These are phyloP conservation scores for Lachnellula hyalina DNA, from an alignment of 2,329 filamentous ascomycete genomes.

Conservation along the genomic window DNA sequence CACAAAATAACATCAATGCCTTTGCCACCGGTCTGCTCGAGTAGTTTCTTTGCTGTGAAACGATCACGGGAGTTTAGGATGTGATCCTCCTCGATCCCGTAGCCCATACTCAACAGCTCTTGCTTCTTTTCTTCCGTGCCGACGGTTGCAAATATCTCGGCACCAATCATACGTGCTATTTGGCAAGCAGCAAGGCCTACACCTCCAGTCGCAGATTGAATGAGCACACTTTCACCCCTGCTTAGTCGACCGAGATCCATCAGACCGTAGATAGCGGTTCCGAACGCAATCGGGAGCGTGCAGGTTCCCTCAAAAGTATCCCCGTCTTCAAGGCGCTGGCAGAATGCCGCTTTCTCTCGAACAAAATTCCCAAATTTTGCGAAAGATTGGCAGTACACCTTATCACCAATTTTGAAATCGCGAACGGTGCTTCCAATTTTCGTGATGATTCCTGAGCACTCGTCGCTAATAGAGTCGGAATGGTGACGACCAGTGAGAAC, in stretches of 20 bases:
- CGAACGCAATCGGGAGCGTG: conserved; percentile 25
- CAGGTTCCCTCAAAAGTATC: not conserved
- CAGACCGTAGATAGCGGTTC: conserved; percentile 32
- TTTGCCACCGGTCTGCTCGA: conserved; percentile 8
- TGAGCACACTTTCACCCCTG: conserved; percentile 16
- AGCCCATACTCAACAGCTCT: conserved; percentile 11
- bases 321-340: not conserved
- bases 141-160: conserved; percentile 22
- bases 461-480: not conserved
- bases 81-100: not conserved
- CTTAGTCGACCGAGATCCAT: conserved; percentile 25
- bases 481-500: not conserved
- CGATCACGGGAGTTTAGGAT: conserved; percentile 11
- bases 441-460: not conserved
- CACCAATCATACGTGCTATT: conserved; percentile 6
- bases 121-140: conserved; percentile 6
- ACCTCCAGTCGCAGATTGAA: conserved; percentile 17
- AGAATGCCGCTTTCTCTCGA: not conserved
- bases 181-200: conserved; percentile 19
- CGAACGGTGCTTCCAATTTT: not conserved
- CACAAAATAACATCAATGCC: conserved; percentile 27
- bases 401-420: not conserved
- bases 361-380: not conserved
- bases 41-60: conserved; percentile 18
- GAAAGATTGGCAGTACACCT: not conserved